Evolutionary conservation across 345 rosid genomes (phyloP), one percentile per base, ranked within the genome.

Genomic region (Corchorus olitorius): DNA sequence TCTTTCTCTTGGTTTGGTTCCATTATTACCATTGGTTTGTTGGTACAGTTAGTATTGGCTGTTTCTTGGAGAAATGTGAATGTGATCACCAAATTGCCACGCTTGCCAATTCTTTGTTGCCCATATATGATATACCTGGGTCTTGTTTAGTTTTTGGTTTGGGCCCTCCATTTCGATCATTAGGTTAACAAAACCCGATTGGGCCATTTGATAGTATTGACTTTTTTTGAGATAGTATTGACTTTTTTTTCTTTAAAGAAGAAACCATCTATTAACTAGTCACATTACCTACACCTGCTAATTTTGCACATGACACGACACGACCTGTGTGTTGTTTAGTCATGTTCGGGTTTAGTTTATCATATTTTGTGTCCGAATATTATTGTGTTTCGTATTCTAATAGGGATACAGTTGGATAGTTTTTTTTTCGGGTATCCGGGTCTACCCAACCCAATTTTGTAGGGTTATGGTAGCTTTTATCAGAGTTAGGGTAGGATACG

Each of bases 1-100:
- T 6, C 2, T 6, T 52, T 39, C 3, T 12, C 39, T 49, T 45
- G 46, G 45, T 27, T 53, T 53, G 41, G 27, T 63, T 75, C 58
- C 27, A 27, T 27, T 27, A 14, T 48, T 48, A 68, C 56, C 27
- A 27, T 48, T 55, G 35, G 16, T 58, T 75, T 75, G 54, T 20
- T 27, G 27, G 27, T 39, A 52, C 72, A 8, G 72, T 20, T 52
- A 48, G 35, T 63, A 65, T 7, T 54, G 63, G 72, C 46, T 27
- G 53, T 50, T 74, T 35, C 37, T 16, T 50, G 22, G 35, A 13
- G 55, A 34, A 50, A 12, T 75, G 77, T 65, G 43, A 39, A 39
- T 39, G 43, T 39, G 72, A 65, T 64, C 77, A 64, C 34, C 4
- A 75, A 65, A 34, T 8, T 49, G 77, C 77, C 62, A 75, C 77